phyloP scores from a whole-genome alignment of 768 basidiomycete genomes.

The Boletus vermiculosoides region DNA sequence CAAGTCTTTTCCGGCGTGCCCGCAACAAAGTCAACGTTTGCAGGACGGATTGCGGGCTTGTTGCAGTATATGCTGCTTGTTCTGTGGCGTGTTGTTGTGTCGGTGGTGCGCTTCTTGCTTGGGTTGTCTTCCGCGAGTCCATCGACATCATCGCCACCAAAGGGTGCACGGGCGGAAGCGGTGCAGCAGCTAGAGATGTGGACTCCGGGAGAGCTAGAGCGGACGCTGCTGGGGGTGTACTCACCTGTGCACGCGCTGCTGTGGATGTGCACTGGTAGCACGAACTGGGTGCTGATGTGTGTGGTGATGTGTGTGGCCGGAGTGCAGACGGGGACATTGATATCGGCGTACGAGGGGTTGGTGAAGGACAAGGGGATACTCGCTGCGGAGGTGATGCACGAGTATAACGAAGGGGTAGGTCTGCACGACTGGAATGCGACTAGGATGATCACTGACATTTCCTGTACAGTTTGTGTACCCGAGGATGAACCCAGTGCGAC shows the following conservation, averaged over 20 bases:
- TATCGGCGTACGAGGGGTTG: conserved; percentile 52
- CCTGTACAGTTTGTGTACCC: conserved; percentile 75
- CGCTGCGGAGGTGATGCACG: conserved; percentile 76
- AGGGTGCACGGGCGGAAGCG: conserved; percentile 42
- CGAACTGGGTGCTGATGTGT: conserved; percentile 75
- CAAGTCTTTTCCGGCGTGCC: conserved; percentile 31
- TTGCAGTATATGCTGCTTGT: conserved; percentile 37
- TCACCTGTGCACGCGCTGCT: conserved; percentile 74
- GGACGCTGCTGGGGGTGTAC: conserved; percentile 68
- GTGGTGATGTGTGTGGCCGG: conserved; percentile 67
- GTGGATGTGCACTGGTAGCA: conserved; percentile 67
- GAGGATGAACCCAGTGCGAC: conserved; percentile 71
- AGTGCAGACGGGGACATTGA: conserved; percentile 50
- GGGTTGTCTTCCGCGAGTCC: conserved; percentile 51
- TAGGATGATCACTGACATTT: background rate
- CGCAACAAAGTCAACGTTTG: conserved; percentile 44
- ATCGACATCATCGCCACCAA: conserved; percentile 32
- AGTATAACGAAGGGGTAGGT: conserved; percentile 78
- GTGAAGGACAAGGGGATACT: conserved; percentile 76
- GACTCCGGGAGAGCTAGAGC: conserved; percentile 71
- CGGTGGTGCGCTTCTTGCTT: conserved; percentile 65
- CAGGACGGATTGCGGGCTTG: conserved; percentile 34
- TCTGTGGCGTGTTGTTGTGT: conserved; percentile 51
- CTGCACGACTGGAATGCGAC: background rate
- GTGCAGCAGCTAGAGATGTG: conserved; percentile 82